These are phyloP conservation scores for Microcyclosporella mali DNA, from an alignment of 2,329 filamentous ascomycete species.

Conservation along the genomic window DNA sequence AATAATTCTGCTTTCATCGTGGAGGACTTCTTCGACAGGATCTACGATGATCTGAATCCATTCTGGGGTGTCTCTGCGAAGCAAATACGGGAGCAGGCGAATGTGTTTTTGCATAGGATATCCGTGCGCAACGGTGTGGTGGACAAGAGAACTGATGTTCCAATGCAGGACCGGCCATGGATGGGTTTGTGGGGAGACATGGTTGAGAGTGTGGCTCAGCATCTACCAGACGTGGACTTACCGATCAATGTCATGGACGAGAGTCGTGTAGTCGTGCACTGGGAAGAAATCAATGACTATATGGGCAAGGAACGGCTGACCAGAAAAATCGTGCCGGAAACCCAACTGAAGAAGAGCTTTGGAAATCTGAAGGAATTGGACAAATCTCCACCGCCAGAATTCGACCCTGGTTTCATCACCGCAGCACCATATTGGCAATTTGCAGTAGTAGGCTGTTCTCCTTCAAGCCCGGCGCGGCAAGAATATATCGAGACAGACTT, in stretches of 20 bases:
- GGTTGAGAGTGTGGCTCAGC: conserved; percentile 32
- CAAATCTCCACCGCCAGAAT: conserved; percentile 18
- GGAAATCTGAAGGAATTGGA: conserved; percentile 26
- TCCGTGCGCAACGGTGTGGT: conserved; percentile 37
- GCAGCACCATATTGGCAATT: conserved; percentile 38
- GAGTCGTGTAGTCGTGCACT: conserved; percentile 42
- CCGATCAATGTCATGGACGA: conserved; percentile 48
- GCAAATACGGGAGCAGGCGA: conserved; percentile 38
- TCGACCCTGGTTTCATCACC: conserved; percentile 30
- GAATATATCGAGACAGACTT: conserved; percentile 34
- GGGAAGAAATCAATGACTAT: conserved; percentile 40
- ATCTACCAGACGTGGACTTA: conserved; percentile 43
- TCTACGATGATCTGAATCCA: conserved; percentile 45
- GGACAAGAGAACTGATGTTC: conserved; percentile 24
- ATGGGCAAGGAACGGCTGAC: conserved; percentile 29
- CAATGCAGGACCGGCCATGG: conserved; percentile 31
- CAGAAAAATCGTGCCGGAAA: conserved; percentile 25
- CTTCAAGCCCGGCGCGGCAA: conserved; percentile 34
- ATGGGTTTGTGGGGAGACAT: conserved; percentile 39
- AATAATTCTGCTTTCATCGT: conserved; percentile 39
- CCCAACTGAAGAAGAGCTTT: conserved; percentile 29
- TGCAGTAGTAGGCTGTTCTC: conserved; percentile 38
- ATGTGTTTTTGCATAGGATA: conserved; percentile 34
- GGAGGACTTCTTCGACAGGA: conserved; percentile 48
- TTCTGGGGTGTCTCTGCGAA: conserved; percentile 44